Evolutionary conservation across 257 asterid species (phyloP), one percentile per base, ranked within the genome.

Genomic region (Phtheirospermum japonicum): DNA sequence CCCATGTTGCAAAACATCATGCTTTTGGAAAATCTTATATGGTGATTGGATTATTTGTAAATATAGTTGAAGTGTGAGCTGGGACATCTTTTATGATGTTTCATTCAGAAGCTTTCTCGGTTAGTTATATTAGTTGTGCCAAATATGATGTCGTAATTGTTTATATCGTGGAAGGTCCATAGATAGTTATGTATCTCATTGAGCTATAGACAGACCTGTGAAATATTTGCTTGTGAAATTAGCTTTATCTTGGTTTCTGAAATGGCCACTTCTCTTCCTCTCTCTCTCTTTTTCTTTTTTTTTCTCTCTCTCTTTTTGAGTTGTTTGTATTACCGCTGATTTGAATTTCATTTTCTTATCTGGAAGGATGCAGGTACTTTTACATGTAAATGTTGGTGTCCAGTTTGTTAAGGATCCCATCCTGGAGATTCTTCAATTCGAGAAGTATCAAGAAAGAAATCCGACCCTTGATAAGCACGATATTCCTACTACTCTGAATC

Each of bases 311-410:
- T n/a, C n/a, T n/a, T n/a, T n/a, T n/a, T 42, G 49, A 42, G 48
- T 42, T 48, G 52, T 57, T 43, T 70, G 71, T 55, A 57, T 59
- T 61, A 45, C 77, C 66, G 57, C 77, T 78, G 80, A 84, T 78
- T 69, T 86, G 82, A 76, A 68, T 79, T 77, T 68, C 66, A 71
- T 77, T 73, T 80, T 84, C 68, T 77, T 89, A 80, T 77, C 74
- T 78, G 99, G 95, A 90, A 87, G 96, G 89, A 83, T 88, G 94
- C 99, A 93, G 99, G 94, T 93, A 70, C 95, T 89, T 75, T 90
- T 93, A 87, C 97, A 89, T 77, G 80, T 87, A 73, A 87, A 84
- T 79, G 79, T 93, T 69, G 90, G 90, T 67, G 82, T 79, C 65
- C 94, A 83, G 68, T 79, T 79, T 67, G 76, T 85, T 57, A 82